Conservation (phyloP, 2,329 filamentous ascomycete genomes). For the Beauveria sp. region DNA sequence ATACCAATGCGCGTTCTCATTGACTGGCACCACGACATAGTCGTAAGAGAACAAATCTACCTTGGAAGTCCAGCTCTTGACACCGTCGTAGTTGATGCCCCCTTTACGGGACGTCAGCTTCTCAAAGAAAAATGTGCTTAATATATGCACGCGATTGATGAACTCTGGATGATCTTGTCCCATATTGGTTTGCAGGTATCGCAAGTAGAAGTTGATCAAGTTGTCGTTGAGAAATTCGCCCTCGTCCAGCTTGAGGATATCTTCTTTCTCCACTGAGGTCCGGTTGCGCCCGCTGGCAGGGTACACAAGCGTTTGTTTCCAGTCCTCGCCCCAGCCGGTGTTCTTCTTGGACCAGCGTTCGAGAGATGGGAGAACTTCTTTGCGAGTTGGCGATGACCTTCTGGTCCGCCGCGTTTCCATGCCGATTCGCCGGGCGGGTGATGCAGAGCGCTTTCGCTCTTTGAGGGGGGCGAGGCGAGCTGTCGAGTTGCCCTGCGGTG, state of each 20-base stretch:
- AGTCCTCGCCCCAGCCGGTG: slow-evolving; percentile 42
- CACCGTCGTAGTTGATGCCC: slow-evolving; percentile 73
- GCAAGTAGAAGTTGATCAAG: slow-evolving; percentile 79
- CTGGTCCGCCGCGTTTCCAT: slow-evolving; percentile 20
- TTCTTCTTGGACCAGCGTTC: slow-evolving; percentile 44
- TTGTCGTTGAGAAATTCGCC: slow-evolving; percentile 89
- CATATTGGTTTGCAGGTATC: slow-evolving; percentile 58
- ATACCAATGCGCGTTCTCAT: slow-evolving; percentile 86
- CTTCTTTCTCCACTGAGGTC: slow-evolving; percentile 60
- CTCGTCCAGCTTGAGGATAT: slow-evolving; percentile 71
- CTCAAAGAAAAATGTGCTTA: slow-evolving; percentile 88
- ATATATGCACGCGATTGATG: slow-evolving; percentile 67
- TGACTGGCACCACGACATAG: slow-evolving; percentile 87
- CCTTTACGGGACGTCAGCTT: slow-evolving; percentile 53
- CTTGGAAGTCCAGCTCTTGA: slow-evolving; percentile 80
- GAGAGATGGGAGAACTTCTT: slow-evolving; percentile 11
- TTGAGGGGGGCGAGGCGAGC: neutral
- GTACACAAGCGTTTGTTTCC: slow-evolving; percentile 55
- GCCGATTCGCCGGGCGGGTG: slow-evolving; percentile 5
- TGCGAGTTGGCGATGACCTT: slow-evolving; percentile 14
- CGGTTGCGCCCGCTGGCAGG: slow-evolving; percentile 50
- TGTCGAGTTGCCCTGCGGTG: slow-evolving; percentile 10
- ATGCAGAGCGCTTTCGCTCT: neutral
- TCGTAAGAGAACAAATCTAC: slow-evolving; percentile 79
- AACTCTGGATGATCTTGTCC: slow-evolving; percentile 46